These are phyloP conservation scores for Allium cepa DNA, from an alignment of 106 monocot species.

Conservation along the genomic window DNA sequence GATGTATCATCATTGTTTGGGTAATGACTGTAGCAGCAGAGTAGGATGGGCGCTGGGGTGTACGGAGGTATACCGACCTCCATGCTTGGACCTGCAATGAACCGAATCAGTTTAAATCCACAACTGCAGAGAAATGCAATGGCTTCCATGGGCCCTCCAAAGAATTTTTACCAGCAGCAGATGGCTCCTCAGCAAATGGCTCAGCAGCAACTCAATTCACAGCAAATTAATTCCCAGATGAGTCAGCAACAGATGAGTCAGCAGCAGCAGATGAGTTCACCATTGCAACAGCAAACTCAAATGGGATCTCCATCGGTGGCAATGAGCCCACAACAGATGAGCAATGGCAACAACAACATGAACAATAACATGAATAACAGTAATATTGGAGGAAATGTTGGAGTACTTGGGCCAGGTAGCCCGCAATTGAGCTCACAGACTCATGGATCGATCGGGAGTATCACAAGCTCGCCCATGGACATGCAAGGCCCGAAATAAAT, in stretches of 20 bases:
- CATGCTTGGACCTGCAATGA: conserved; percentile 60
- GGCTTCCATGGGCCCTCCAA: conserved; percentile 87
- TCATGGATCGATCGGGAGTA: conserved; percentile 78
- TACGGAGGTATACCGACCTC: conserved; percentile 54
- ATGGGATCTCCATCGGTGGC: conserved; percentile 56
- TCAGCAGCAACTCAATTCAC: background rate
- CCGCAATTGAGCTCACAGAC: conserved; percentile 94
- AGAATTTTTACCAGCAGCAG: conserved; percentile 49
- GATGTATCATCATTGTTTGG: too few species aligned
- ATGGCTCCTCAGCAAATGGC: conserved; percentile 10
- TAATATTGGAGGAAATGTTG: background rate
- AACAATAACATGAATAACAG: background rate
- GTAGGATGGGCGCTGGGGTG: conserved; percentile 14
- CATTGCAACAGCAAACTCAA: conserved; percentile 40
- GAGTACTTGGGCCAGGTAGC: conserved; percentile 49
- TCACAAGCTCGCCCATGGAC: conserved; percentile 90
- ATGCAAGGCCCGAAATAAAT: conserved; percentile 53
- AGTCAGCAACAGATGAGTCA: conserved; percentile 45
- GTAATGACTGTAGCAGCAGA: conserved; percentile 14
- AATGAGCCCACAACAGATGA: conserved; percentile 50
- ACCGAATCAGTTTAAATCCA: conserved; percentile 39
- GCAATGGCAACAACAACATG: background rate
- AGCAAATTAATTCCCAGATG: conserved; percentile 9
- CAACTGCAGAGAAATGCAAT: conserved; percentile 47
- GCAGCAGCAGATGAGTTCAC: conserved; percentile 44